Base-by-base conservation (phyloP, 2,329 filamentous ascomycete species). In the Nemania sp. region DNA sequence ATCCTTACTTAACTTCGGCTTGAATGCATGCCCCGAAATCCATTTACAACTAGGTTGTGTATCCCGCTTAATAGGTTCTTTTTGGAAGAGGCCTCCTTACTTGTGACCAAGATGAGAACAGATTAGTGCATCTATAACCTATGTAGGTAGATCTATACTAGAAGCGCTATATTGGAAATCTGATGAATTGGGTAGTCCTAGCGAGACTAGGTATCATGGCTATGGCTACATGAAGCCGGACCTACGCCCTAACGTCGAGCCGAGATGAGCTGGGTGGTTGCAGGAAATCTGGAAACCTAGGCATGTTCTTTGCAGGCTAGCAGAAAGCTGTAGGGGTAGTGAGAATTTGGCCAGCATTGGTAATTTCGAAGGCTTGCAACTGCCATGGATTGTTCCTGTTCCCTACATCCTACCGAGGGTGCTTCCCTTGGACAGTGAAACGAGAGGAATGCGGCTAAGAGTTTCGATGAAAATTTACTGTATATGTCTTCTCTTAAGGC, bases 191-290 rank as follows among this genome's bases (percentile, higher is more conserved):
- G 32, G 32, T 35, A 35, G 26, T 54, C 29, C 26, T 49, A 38
- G 38, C 38, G 35, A 47, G 26, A n/a, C 20, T 54, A n/a, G n/a
- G n/a, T n/a, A 5, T 45, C 11, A 57, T 52, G 18, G 29, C 26
- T 29, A 38, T 59, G 38, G 5, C 56, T 20, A 66, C 53, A 47
- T 62, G 47, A 57, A 61, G 62, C 62, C 52, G 57, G 66, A 62
- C 18, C 35, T 32, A 6, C 32, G 27, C n/a, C n/a, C 20, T 41
- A n/a, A 54, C 29, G 13, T 27, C 15, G 29, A 57, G 26, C 62
- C 62, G 56, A 68, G 29, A 68, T 68, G 62, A 62, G 24, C 52
- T 58, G 56, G 56, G 32, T 26, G 43, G 15, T 22, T 61, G 51
- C 61, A 55, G 49, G 29, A 64, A 13, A 24, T 22, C 4, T 43